These are phyloP conservation scores for Protea cynaroides DNA, from an alignment of 164 flowering plant genomes.

Conservation along the genomic window DNA sequence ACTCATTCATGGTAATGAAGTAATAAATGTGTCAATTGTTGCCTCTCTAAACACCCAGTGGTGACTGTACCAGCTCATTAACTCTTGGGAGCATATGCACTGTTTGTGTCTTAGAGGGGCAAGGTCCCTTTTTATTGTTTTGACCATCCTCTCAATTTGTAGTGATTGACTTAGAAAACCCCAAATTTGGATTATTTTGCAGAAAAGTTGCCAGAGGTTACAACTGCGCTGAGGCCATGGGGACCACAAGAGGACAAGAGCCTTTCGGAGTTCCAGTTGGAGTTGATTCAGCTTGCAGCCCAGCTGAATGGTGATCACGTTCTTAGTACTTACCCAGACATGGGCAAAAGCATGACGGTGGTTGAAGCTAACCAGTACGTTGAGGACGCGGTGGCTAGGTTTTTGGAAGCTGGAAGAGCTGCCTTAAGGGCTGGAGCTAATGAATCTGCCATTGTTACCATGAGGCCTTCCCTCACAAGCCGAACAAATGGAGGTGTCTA, in stretches of 20 bases:
- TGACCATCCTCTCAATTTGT: not conserved
- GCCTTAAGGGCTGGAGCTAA: conserved; percentile 88
- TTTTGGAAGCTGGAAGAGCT: conserved; percentile 84
- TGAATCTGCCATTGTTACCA: conserved; percentile 80
- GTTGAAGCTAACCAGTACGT: conserved; percentile 72
- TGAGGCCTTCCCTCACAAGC: conserved; percentile 91
- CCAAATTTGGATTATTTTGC: conserved; percentile 10
- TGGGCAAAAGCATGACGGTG: conserved; percentile 74
- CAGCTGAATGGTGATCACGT: conserved; percentile 87
- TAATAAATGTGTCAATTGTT: not conserved
- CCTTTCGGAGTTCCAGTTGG: conserved; percentile 85
- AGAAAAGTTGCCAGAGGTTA: conserved; percentile 70
- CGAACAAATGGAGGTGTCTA: conserved; percentile 23
- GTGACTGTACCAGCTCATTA: not conserved
- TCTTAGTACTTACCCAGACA: conserved; percentile 66
- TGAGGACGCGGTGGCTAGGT: conserved; percentile 85
- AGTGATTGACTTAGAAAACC: not conserved
- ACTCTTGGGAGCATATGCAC: not conserved
- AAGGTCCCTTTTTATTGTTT: not conserved
- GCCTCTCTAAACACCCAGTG: not conserved
- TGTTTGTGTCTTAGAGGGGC: no score
- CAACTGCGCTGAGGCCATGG: conserved; percentile 43
- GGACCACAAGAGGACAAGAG: conserved; percentile 61
- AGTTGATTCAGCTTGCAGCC: conserved; percentile 89
- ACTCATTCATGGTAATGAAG: not conserved